Conservation (phyloP, 805 yeast species). For the Candida schatavii region DNA sequence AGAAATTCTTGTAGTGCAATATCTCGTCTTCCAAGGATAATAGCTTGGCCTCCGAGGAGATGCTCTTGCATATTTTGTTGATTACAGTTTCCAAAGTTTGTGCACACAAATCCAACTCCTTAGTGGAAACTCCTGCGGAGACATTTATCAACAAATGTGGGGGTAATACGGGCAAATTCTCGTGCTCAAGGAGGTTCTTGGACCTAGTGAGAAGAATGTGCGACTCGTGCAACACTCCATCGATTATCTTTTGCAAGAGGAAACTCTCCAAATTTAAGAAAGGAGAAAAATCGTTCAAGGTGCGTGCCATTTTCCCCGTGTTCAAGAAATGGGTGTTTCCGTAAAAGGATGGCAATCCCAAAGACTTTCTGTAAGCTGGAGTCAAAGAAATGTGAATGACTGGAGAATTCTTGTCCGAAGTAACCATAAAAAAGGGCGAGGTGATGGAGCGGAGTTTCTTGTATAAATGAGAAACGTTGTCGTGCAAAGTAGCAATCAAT, state of each 20-base stretch:
- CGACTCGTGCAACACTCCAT: slow-evolving; percentile 48
- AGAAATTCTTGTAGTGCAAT: slow-evolving; percentile 13
- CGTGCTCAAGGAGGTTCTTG: slow-evolving; percentile 66
- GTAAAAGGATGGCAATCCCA: slow-evolving; percentile 48
- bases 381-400: slow-evolving; percentile 63
- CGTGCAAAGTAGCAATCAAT: slow-evolving; percentile 32
- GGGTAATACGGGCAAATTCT: slow-evolving; percentile 53
- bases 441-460: slow-evolving; percentile 31
- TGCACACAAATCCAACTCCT: slow-evolving; percentile 25
- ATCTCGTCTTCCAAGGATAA: slow-evolving; percentile 25
- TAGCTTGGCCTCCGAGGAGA: slow-evolving; percentile 24
- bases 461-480: slow-evolving; percentile 41
- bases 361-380: slow-evolving; percentile 40
- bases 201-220: slow-evolving; percentile 63
- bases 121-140: slow-evolving; percentile 24
- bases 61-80: slow-evolving; percentile 19
- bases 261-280: slow-evolving; percentile 52
- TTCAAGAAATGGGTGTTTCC: slow-evolving; percentile 45
- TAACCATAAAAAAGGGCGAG: slow-evolving; percentile 45
- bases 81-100: slow-evolving; percentile 20
- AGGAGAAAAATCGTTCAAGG: slow-evolving; percentile 39
- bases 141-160: slow-evolving; percentile 37
- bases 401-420: slow-evolving; percentile 62
- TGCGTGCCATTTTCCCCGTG: slow-evolving; percentile 45
- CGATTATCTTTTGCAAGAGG: slow-evolving; percentile 66